Conservation (phyloP, 2,329 filamentous ascomycete species). For the Calonectria henricotiae region DNA sequence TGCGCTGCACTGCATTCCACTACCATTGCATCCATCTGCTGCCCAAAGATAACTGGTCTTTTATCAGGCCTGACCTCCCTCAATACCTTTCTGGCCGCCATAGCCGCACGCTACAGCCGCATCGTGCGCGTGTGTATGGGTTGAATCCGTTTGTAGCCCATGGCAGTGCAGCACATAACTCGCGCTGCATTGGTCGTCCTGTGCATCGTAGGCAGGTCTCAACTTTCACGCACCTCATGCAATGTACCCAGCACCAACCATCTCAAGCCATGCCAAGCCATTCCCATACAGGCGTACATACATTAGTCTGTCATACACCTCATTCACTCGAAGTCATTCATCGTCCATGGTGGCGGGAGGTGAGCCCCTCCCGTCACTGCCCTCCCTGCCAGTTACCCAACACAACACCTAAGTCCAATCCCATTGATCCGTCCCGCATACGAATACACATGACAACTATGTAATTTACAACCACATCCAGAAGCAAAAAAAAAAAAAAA, state of each 20-base stretch:
- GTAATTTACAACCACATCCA: conserved; percentile 19
- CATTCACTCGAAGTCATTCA: conserved; percentile 5
- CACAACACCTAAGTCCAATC: conserved; percentile 23
- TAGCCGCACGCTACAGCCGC: conserved; percentile 41
- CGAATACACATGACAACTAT: conserved; percentile 20
- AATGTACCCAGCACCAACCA: conserved; percentile 23
- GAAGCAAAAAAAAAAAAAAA: conserved; percentile 22
- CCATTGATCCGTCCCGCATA: conserved; percentile 24
- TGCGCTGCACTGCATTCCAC: conserved; percentile 3
- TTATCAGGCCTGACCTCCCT: conserved; percentile 15
- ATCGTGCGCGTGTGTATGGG: conserved; percentile 12
- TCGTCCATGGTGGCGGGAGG: conserved; percentile 17
- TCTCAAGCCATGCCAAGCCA: conserved; percentile 7
- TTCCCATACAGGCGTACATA: not conserved
- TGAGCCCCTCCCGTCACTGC: conserved; percentile 16
- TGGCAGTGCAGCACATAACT: conserved; percentile 29
- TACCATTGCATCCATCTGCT: conserved; percentile 18
- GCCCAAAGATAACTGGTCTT: conserved; percentile 40
- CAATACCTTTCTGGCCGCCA: conserved; percentile 39
- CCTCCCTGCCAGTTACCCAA: conserved; percentile 17
- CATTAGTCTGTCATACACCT: conserved; percentile 20
- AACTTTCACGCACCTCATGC: conserved; percentile 28
- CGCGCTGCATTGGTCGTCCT: conserved; percentile 41
- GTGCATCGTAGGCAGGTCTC: conserved; percentile 33
- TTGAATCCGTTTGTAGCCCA: conserved; percentile 9